A percentile compares a stretch with the other conserved stretches of the same genome.
Evolutionary conservation across 805 yeast species (phyloP).

Genomic region (Pichia manshurica): DNA sequence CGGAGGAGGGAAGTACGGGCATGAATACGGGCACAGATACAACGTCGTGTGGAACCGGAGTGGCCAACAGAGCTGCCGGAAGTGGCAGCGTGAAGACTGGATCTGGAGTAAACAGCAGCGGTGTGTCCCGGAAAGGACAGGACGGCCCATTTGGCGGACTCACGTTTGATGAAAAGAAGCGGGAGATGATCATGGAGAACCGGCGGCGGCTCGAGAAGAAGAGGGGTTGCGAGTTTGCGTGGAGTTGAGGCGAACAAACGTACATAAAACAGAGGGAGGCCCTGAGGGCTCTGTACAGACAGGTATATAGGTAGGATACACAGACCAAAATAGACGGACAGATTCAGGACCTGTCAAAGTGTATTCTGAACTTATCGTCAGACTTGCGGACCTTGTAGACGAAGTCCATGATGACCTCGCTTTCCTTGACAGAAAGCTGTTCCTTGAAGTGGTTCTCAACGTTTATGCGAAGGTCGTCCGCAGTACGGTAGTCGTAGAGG

Average conservation of each 20-base stretch:
- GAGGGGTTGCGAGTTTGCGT: slow-evolving; percentile 12
- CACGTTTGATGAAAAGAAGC: slow-evolving; percentile 42
- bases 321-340: no score
- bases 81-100: no score
- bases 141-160: slow-evolving; percentile 36
- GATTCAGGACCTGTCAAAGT: slow-evolving; percentile 27
- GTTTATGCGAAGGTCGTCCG: slow-evolving; percentile 24
- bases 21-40: no score
- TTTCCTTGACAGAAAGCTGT: slow-evolving; percentile 56
- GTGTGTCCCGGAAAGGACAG: no score
- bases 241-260: no score
- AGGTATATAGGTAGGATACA: not conserved
- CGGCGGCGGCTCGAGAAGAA: slow-evolving; percentile 44
- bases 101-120: no score
- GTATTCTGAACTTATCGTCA: slow-evolving; percentile 35
- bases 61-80: no score
- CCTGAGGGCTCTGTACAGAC: no score
- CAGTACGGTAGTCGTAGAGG: slow-evolving; percentile 28
- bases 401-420: slow-evolving; percentile 83
- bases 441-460: slow-evolving; percentile 54
- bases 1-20: no score
- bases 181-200: slow-evolving; percentile 56
- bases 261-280: no score
- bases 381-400: slow-evolving; percentile 79
- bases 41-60: no score